Percentiles rank a stretch among this genome's conserved stretches.
Conservation (phyloP, 306 rosid species). For the Cucumis melo region DNA sequence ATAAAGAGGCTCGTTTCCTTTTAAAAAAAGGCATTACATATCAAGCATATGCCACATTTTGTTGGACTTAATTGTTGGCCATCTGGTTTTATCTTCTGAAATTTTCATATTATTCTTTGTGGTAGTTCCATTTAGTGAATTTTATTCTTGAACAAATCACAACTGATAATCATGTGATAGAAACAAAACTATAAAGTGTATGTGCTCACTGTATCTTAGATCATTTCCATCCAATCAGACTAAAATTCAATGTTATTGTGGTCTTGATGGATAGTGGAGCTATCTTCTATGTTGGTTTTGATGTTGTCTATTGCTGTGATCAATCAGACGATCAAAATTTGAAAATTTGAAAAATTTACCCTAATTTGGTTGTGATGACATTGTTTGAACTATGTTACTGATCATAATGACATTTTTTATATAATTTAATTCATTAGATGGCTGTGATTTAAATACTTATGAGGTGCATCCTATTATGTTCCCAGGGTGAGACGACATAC, state of each 20-base stretch:
- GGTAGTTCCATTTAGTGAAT: background rate
- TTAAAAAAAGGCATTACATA: background rate
- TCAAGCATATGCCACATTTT: background rate
- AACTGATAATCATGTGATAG: background rate
- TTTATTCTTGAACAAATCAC: background rate
- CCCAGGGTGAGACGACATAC: conserved; percentile 41
- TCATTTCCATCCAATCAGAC: background rate
- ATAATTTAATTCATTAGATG: background rate
- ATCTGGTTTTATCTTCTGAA: background rate
- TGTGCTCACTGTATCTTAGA: background rate
- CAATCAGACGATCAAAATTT: background rate
- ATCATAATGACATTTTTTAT: background rate
- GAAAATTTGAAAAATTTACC: background rate
- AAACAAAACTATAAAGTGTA: background rate
- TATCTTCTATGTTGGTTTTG: background rate
- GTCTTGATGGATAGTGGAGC: background rate
- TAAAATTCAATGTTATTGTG: background rate
- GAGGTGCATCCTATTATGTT: background rate
- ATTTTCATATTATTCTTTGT: background rate
- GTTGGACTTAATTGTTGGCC: background rate
- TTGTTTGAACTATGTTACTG: background rate
- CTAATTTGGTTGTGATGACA: background rate
- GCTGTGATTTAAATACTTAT: background rate
- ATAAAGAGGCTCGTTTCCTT: no score
- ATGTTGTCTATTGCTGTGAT: background rate